These are phyloP conservation scores for Colletotrichum neosansevieriae DNA, from an alignment of 2,329 filamentous ascomycete genomes.

Conservation along the genomic window DNA sequence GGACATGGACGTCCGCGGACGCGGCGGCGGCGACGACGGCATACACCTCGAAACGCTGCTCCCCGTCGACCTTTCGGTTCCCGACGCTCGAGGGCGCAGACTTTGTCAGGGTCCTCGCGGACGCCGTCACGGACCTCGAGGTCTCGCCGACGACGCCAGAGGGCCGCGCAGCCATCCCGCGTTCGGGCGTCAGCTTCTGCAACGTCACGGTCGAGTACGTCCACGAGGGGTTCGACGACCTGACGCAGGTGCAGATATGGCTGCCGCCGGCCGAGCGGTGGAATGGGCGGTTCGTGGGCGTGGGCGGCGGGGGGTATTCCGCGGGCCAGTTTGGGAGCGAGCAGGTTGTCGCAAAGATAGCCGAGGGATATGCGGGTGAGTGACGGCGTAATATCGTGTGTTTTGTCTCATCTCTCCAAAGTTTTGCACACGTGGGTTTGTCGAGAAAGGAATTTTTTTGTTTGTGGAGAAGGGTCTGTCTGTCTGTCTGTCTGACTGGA, in stretches of 20 bases:
- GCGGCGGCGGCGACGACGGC: neutral
- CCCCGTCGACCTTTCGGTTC: slow-evolving; percentile 6
- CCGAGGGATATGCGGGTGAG: slow-evolving; percentile 36
- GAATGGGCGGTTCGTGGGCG: slow-evolving; percentile 48
- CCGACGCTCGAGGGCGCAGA: slow-evolving; percentile 27
- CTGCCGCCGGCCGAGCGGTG: slow-evolving; percentile 44
- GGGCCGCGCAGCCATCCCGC: slow-evolving; percentile 36
- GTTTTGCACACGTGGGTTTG: too few relatives aligned
- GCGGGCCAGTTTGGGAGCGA: slow-evolving; percentile 43
- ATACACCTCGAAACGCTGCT: neutral
- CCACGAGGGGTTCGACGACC: slow-evolving; percentile 44
- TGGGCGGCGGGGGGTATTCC: slow-evolving; percentile 49
- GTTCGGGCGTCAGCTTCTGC: slow-evolving; percentile 43
- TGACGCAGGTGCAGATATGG: slow-evolving; percentile 45
- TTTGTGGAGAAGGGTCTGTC: too few relatives aligned
- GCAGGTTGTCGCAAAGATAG: slow-evolving; percentile 24
- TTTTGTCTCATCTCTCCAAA: too few relatives aligned
- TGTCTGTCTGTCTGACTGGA: too few relatives aligned
- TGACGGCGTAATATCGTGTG: neutral
- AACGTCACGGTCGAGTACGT: slow-evolving; percentile 45
- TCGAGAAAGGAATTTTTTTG: too few relatives aligned
- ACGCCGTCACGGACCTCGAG: slow-evolving; percentile 16
- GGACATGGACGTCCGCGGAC: neutral
- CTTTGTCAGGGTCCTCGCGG: slow-evolving; percentile 17
- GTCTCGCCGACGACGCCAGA: slow-evolving; percentile 29